A percentile compares a stretch with the other conserved stretches of the same genome.
phyloP scores from a whole-genome alignment of 2,329 filamentous ascomycete genomes.

The Pseudocercospora macadamiae region DNA sequence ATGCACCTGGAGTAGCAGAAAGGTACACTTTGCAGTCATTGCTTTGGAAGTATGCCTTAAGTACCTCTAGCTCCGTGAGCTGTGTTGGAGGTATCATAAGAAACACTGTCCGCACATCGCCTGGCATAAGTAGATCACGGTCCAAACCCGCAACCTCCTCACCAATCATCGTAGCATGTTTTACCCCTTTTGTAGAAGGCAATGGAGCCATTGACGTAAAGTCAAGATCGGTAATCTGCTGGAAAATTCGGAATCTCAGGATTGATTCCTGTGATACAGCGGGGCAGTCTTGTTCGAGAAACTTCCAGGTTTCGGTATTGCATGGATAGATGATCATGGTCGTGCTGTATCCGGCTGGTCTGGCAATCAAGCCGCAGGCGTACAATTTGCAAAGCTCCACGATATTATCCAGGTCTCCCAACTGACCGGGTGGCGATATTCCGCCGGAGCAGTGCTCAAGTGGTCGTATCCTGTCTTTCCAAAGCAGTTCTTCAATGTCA shows the following conservation, averaged over 20 bases:
- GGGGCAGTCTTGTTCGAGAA: slow-evolving; percentile 21
- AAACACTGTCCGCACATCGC: slow-evolving; percentile 25
- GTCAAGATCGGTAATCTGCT: slow-evolving; percentile 5
- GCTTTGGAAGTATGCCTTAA: slow-evolving; percentile 25
- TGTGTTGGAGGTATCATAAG: slow-evolving; percentile 31
- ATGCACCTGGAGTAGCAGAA: slow-evolving; percentile 29
- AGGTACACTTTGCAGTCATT: slow-evolving; percentile 29
- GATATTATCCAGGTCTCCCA: slow-evolving; percentile 12
- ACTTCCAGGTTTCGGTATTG: slow-evolving; percentile 33
- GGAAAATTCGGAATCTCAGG: slow-evolving; percentile 22
- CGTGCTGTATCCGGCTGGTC: slow-evolving; percentile 16
- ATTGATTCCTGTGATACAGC: slow-evolving; percentile 6
- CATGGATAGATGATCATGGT: slow-evolving; percentile 33
- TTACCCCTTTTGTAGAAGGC: background rate
- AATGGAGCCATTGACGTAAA: background rate
- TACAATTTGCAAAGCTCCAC: slow-evolving; percentile 30
- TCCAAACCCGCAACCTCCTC: slow-evolving; percentile 19
- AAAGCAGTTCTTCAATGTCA: slow-evolving; percentile 24
- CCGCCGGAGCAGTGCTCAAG: slow-evolving; percentile 12
- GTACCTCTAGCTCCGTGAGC: slow-evolving; percentile 26
- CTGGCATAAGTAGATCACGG: slow-evolving; percentile 7
- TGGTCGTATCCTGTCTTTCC: slow-evolving; percentile 10
- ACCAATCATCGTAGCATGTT: slow-evolving; percentile 1
- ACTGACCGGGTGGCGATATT: background rate
- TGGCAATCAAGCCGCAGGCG: slow-evolving; percentile 25